These are phyloP conservation scores for Lagerstroemia speciosa DNA, from an alignment of 345 rosid genomes.

Conservation along the genomic window DNA sequence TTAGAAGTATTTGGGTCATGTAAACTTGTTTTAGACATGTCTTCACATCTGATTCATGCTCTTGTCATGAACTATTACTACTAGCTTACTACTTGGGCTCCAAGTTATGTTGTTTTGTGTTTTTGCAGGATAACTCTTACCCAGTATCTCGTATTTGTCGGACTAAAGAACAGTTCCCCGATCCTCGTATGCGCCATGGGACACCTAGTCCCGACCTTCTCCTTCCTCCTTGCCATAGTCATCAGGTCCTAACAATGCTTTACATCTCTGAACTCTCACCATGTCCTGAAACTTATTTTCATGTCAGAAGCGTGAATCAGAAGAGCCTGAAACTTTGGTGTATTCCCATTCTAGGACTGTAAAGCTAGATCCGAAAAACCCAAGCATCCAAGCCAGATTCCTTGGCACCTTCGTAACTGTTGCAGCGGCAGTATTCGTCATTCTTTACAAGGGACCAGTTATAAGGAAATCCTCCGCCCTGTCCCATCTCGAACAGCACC, in stretches of 20 bases:
- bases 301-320: neutral
- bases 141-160: conserved; percentile 61
- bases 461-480: conserved; percentile 31
- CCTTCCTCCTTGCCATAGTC: conserved; percentile 47
- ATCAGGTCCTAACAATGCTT: conserved; percentile 32
- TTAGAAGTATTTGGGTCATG: neutral
- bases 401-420: conserved; percentile 46
- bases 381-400: conserved; percentile 33
- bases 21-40: neutral
- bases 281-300: neutral
- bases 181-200: conserved; percentile 84
- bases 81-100: neutral
- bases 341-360: conserved; percentile 23
- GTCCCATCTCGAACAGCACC: conserved; percentile 23
- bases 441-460: conserved; percentile 50
- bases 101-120: neutral
- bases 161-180: conserved; percentile 62
- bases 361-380: conserved; percentile 40
- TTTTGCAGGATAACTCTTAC: conserved; percentile 48
- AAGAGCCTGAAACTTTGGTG: neutral
- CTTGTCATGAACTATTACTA: too few relatives aligned
- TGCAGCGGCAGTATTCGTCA: conserved; percentile 42
- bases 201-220: conserved; percentile 49
- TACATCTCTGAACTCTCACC: neutral
- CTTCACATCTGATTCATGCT: neutral